phyloP scores from a whole-genome alignment of 108 stramenopile species.

The Cyclotella baltica region DNA sequence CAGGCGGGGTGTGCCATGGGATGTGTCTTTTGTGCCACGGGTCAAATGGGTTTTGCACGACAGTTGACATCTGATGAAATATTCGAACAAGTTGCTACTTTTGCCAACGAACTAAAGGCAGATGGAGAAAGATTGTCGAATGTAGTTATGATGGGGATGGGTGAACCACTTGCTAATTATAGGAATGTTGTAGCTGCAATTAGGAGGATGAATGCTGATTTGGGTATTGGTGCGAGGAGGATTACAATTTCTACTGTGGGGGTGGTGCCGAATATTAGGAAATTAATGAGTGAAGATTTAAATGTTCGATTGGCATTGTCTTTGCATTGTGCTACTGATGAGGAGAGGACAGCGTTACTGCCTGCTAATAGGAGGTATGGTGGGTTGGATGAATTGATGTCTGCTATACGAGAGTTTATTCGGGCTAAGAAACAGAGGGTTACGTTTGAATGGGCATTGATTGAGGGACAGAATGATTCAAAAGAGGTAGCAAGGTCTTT shows the following conservation, averaged over 20 bases:
- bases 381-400: constrained; percentile 89
- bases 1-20: constrained; percentile 99
- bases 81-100: constrained; percentile 89
- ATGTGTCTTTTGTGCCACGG: constrained; percentile 74
- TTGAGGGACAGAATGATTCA: constrained; percentile 91
- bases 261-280: constrained; percentile 82
- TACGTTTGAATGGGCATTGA: constrained; percentile 98
- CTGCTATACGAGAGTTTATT: constrained; percentile 81
- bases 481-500: constrained; percentile 75
- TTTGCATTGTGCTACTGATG: constrained; percentile 91
- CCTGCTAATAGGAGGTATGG: constrained; percentile 93
- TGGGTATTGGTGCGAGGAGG: constrained; percentile 93
- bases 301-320: constrained; percentile 90
- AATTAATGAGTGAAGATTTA: constrained; percentile 63
- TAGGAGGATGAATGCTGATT: constrained; percentile 82
- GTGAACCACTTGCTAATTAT: constrained; percentile 94
- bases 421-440: constrained; percentile 76
- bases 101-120: constrained; percentile 69
- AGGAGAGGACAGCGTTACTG: constrained; percentile 86
- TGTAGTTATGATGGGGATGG: constrained; percentile 98
- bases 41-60: constrained; percentile 97
- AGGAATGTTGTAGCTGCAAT: constrained; percentile 91
- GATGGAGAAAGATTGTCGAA: constrained; percentile 82
- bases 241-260: constrained; percentile 96
- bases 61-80: constrained; percentile 94